Base-by-base conservation (phyloP, 148 eudicot species). In the Fagopyrum homotropicum region DNA sequence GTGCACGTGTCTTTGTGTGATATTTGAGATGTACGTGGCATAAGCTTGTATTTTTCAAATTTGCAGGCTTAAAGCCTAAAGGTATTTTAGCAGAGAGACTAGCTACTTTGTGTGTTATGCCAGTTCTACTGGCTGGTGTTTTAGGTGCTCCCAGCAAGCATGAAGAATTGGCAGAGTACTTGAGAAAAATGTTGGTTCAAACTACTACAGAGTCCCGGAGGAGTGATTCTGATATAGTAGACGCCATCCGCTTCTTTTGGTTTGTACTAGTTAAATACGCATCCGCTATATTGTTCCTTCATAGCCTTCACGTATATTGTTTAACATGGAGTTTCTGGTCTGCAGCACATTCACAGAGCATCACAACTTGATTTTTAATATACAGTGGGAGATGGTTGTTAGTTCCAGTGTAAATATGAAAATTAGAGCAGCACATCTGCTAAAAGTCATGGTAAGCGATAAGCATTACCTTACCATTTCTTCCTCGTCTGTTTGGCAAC, bases 331-430 rank as follows among this genome's bases (percentile, higher is more conserved):
- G 44, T 75, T 54, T 59, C 45, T 75, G 59, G 57, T 29, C 8
- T 78, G 83, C 89, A 92, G 98, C 86, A 88, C 89, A 73, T 92
- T 76, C 75, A 82, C 80, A 78, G 96, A 87, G 77, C 92, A 92
- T 74, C 98, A 90, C 73, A 83, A 69, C 72, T 84, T 92, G 88
- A 84, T 90, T 73, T 90, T 92, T 63, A 89, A 87, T 84, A 88
- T 90, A 80, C 80, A 88, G 69, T 94, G 98, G 98, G 98, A 94
- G 82, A 91, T 94, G 98, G 96, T 94, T 49, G 97, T 88, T n/a
- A 92, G 97, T 81, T 87, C 92, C 44, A 84, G 86, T 76, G 80
- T 80, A 68, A 85, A 88, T 81, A 82, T 94, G 91, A 92, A 94
- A 82, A 85, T 88, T 64, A 75, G 85, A 79, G 97, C 98, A 60